A percentile compares a stretch with the other conserved stretches of the same genome.
Evolutionary conservation across 495 filamentous ascomycete species (phyloP).

Genomic region (Wilcoxina mikolae): DNA sequence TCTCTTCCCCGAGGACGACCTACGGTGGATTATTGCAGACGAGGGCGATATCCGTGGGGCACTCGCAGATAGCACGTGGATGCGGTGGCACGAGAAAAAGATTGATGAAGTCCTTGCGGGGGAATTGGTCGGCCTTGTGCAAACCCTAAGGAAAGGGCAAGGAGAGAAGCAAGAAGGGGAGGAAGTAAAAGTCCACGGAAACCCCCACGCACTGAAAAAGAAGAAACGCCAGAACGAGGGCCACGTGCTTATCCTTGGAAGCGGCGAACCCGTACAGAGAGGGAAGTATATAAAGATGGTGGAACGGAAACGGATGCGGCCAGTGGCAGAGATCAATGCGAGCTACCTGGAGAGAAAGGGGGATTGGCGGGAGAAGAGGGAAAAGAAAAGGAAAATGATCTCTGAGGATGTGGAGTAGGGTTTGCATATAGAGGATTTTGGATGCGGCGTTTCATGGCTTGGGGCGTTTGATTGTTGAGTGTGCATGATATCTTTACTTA

Average conservation of each 20-base stretch:
- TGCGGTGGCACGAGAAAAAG: slow-evolving; percentile 64
- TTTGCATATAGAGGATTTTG: background rate
- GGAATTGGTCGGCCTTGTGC: slow-evolving; percentile 47
- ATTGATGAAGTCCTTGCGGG: slow-evolving; percentile 73
- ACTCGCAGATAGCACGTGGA: slow-evolving; percentile 43
- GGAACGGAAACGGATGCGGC: slow-evolving; percentile 46
- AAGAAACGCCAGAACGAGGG: slow-evolving; percentile 31
- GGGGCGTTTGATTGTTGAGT: no score
- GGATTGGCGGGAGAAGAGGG: slow-evolving; percentile 32
- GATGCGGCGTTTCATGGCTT: no score
- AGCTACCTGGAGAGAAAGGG: slow-evolving; percentile 61
- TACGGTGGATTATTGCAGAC: slow-evolving; percentile 59
- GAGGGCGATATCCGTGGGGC: slow-evolving; percentile 23
- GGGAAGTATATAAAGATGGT: slow-evolving; percentile 62
- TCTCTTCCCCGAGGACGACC: slow-evolving; percentile 63
- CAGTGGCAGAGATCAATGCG: slow-evolving; percentile 59
- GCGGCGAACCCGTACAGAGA: slow-evolving; percentile 39
- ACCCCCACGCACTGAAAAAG: slow-evolving; percentile 14
- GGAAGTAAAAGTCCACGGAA: background rate
- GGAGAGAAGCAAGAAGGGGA: slow-evolving; percentile 32
- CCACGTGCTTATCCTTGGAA: slow-evolving; percentile 58
- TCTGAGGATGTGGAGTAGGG: slow-evolving; percentile 28
- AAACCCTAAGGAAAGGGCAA: background rate
- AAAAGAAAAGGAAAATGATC: slow-evolving; percentile 20
- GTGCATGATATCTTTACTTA: no score